These are phyloP conservation scores for Sporothrix dimorphospora DNA, from an alignment of 2,329 filamentous ascomycete genomes.

Conservation along the genomic window DNA sequence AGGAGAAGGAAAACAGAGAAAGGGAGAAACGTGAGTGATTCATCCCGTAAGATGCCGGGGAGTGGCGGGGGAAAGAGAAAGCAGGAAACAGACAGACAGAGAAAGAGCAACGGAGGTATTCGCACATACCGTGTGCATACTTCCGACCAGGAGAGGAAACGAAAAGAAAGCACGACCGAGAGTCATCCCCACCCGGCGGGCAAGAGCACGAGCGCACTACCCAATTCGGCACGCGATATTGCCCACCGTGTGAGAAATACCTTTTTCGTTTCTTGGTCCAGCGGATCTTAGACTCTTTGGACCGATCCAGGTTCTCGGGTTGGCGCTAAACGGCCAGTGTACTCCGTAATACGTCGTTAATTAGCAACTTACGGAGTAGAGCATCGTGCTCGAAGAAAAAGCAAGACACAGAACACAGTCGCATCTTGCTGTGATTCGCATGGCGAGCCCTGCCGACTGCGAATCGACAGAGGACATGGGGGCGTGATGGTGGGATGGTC, in stretches of 20 bases:
- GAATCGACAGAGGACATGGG: slow-evolving; percentile 1
- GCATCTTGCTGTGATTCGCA: not conserved
- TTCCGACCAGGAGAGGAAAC: slow-evolving; percentile 8
- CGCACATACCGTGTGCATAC: slow-evolving; percentile 4
- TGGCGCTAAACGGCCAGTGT: slow-evolving; percentile 25
- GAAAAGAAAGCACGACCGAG: not conserved
- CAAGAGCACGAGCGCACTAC: slow-evolving; percentile 17
- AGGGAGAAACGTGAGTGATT: not conserved
- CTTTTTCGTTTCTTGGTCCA: slow-evolving; percentile 1
- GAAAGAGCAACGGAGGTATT: not conserved
- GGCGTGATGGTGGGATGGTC: not conserved
- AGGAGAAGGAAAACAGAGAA: too few species aligned
- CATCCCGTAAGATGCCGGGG: slow-evolving; percentile 11
- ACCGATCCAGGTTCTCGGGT: slow-evolving; percentile 32
- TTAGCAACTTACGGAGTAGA: not conserved
- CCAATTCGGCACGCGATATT: slow-evolving; percentile 14
- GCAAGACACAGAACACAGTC: not conserved
- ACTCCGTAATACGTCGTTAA: not conserved
- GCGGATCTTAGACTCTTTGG: slow-evolving; percentile 31
- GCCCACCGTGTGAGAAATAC: not conserved
- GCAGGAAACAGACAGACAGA: not conserved
- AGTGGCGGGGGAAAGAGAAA: not conserved
- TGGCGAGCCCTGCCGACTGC: not conserved
- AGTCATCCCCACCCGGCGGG: slow-evolving; percentile 1
- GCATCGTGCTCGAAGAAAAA: not conserved